Conservation (phyloP, 805 yeast genomes). For the Kodamaea hsintzibuensis region DNA sequence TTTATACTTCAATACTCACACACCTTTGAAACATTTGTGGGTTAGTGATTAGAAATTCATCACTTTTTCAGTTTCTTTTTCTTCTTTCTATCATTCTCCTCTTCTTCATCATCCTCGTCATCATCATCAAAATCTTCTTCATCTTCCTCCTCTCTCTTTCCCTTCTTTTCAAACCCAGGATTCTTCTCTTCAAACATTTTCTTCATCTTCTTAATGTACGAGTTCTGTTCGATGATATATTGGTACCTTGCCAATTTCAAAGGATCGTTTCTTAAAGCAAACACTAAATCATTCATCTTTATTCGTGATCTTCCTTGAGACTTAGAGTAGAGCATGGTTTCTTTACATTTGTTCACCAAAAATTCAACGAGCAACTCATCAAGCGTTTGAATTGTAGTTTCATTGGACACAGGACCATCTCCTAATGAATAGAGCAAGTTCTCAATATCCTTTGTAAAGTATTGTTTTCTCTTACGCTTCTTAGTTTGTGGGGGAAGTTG, state of each 20-base stretch:
- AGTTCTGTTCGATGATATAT: conserved; percentile 40
- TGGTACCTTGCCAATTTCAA: conserved; percentile 41
- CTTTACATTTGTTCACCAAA: conserved; percentile 35
- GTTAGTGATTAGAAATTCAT: too few species aligned
- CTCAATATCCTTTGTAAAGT: conserved; percentile 44
- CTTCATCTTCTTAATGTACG: conserved; percentile 39
- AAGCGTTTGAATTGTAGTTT: conserved; percentile 37
- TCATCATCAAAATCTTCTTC: conserved; percentile 20
- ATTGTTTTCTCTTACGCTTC: conserved; percentile 32
- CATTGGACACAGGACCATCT: conserved; percentile 41
- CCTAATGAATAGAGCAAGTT: conserved; percentile 42
- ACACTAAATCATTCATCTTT: conserved; percentile 44
- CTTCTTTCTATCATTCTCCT: conserved; percentile 20
- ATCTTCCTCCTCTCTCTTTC: conserved; percentile 5
- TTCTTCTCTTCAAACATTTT: conserved; percentile 38
- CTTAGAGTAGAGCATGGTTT: conserved; percentile 33
- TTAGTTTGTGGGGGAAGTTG: conserved; percentile 7
- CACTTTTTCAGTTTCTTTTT: conserved; percentile 14
- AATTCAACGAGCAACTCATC: conserved; percentile 42
- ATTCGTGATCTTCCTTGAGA: conserved; percentile 41
- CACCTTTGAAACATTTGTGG: too few species aligned
- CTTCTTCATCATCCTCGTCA: conserved; percentile 16
- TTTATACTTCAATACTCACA: too few species aligned
- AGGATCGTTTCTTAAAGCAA: conserved; percentile 43
- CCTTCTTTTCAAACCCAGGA: conserved; percentile 13